phyloP scores from a whole-genome alignment of 164 flowering plant genomes.

The Chimonanthus salicifolius region DNA sequence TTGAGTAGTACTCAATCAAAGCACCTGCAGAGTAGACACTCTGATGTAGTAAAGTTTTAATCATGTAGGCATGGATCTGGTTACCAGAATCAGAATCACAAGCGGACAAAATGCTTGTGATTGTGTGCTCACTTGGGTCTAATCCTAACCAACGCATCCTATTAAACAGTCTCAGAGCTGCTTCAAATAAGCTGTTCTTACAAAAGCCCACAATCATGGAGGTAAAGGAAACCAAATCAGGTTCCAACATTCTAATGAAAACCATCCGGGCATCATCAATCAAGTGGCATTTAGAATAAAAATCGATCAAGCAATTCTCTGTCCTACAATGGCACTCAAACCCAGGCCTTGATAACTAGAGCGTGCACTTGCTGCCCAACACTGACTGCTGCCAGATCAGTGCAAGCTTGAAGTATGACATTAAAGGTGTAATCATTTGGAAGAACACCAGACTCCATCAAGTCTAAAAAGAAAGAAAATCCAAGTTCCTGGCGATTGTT shows the following conservation, averaged over 20 bases:
- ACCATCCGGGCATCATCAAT: conserved; percentile 11
- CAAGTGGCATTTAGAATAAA: conserved; percentile 14
- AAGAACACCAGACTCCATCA: conserved; percentile 12
- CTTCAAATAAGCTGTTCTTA: conserved; percentile 5
- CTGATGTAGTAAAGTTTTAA: conserved; percentile 13
- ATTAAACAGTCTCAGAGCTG: conserved; percentile 7
- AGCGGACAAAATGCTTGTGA: conserved; percentile 11
- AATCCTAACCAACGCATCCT: conserved; percentile 13
- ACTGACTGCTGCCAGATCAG: conserved; percentile 5
- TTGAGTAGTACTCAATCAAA: conserved; percentile 17
- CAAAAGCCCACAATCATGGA: conserved; percentile 15
- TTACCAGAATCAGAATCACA: conserved; percentile 1
- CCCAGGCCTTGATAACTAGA: conserved; percentile 9
- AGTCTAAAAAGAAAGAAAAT: conserved; percentile 8
- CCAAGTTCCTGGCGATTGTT: not conserved
- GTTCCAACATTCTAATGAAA: conserved; percentile 11
- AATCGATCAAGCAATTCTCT: conserved; percentile 11
- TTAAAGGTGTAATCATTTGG: conserved; percentile 16
- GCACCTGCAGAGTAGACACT: conserved; percentile 9
- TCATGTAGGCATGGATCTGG: conserved; percentile 20
- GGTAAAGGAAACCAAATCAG: conserved; percentile 16
- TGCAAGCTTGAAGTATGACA: conserved; percentile 18
- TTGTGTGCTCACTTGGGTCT: conserved; percentile 9
- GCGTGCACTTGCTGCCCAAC: conserved; percentile 16
- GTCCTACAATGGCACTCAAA: not conserved